phyloP scores from a whole-genome alignment of 805 yeast species.

The Nakazawaea ernobii region DNA sequence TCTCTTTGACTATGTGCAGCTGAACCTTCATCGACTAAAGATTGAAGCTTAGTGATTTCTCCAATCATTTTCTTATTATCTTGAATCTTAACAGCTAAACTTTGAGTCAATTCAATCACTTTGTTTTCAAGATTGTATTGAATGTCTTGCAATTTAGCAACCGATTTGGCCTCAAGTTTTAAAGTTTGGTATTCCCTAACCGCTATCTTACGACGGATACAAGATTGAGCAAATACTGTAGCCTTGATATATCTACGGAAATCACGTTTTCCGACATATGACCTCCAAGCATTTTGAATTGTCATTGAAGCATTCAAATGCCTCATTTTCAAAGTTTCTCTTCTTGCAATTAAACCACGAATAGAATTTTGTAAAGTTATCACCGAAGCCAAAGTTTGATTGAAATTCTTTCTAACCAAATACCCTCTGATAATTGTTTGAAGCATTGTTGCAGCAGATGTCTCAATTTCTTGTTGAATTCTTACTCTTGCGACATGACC shows the following conservation, averaged over 20 bases:
- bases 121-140: conserved; percentile 93
- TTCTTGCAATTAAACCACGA: conserved; percentile 51
- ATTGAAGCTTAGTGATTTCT: conserved; percentile 52
- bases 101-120: conserved; percentile 92
- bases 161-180: conserved; percentile 88
- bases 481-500: conserved; percentile 56
- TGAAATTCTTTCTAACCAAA: conserved; percentile 36
- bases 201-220: conserved; percentile 74
- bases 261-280: conserved; percentile 52
- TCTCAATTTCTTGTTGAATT: conserved; percentile 50
- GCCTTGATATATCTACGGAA: conserved; percentile 44
- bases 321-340: conserved; percentile 40
- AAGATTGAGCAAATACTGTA: conserved; percentile 69
- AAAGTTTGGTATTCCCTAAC: conserved; percentile 52
- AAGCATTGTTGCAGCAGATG: conserved; percentile 57
- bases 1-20: conserved; percentile 52
- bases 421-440: conserved; percentile 64
- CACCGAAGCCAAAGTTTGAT: conserved; percentile 30
- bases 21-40: conserved; percentile 47
- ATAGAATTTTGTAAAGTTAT: conserved; percentile 39
- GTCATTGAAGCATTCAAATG: conserved; percentile 58
- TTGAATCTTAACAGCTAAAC: conserved; percentile 68
- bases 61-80: conserved; percentile 70
- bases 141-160: conserved; percentile 82
- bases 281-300: conserved; percentile 73